Conservation (phyloP, 345 rosid genomes). For the Citrus sinensis region DNA sequence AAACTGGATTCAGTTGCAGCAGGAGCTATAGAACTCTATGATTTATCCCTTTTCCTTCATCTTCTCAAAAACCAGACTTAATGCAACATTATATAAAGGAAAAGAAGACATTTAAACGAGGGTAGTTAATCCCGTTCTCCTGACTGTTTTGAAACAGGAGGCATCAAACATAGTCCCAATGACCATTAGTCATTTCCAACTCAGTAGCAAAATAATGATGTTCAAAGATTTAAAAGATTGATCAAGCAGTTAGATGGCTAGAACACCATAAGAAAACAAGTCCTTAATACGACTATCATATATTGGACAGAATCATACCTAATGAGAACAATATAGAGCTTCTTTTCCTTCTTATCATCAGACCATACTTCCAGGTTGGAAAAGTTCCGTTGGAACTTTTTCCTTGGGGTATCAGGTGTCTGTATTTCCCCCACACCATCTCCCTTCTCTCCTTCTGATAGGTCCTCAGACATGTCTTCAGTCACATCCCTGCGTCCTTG, state of each 20-base stretch:
- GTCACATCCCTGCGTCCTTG: conserved; percentile 82
- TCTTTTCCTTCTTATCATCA: conserved; percentile 88
- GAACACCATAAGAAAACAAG: background rate
- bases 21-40: background rate
- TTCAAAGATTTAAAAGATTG: background rate
- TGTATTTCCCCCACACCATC: conserved; percentile 57
- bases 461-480: conserved; percentile 87
- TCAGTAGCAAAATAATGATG: background rate
- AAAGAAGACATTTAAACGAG: background rate
- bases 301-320: conserved; percentile 40
- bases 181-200: background rate
- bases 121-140: background rate
- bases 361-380: conserved; percentile 92
- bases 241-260: background rate
- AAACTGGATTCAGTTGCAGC: background rate
- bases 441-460: conserved; percentile 94
- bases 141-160: background rate
- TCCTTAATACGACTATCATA: background rate
- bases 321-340: conserved; percentile 82
- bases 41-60: background rate
- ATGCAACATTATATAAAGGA: background rate
- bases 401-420: conserved; percentile 66
- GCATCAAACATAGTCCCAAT: background rate
- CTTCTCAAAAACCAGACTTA: background rate
- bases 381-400: conserved; percentile 52